A percentile compares a stretch with the other conserved stretches of the same genome.
phyloP scores from a whole-genome alignment of 2,329 filamentous ascomycete species.

The Ascochyta pisi region DNA sequence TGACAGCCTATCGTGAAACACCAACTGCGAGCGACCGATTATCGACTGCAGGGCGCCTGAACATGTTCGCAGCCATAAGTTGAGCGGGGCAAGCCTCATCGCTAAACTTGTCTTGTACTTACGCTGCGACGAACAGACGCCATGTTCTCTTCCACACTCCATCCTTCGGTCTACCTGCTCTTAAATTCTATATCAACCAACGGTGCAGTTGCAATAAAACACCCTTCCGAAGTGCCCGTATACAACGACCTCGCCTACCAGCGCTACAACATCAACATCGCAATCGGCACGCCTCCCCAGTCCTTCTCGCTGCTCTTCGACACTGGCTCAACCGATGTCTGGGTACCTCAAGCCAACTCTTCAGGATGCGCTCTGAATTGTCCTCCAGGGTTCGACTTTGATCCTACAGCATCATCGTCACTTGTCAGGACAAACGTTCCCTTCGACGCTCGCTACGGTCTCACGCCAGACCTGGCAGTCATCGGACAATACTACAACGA shows the following conservation, averaged over 20 bases:
- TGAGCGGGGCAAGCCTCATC: not conserved
- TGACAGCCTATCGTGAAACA: not conserved
- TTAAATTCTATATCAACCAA: not conserved
- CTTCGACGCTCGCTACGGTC: slow-evolving; percentile 21
- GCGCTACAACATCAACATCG: slow-evolving; percentile 18
- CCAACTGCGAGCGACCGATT: not conserved
- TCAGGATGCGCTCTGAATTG: slow-evolving; percentile 20
- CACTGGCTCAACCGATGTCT: slow-evolving; percentile 18
- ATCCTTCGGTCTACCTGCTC: not conserved
- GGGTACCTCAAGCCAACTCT: slow-evolving; percentile 18
- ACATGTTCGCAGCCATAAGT: not conserved
- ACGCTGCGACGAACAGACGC: not conserved
- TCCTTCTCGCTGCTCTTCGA: slow-evolving; percentile 19
- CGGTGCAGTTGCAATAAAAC: not conserved
- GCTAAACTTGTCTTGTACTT: not conserved
- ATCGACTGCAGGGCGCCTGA: not conserved
- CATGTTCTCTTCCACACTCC: not conserved
- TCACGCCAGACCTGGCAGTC: slow-evolving; percentile 21
- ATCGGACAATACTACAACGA: slow-evolving; percentile 24
- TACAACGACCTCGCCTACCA: slow-evolving; percentile 14
- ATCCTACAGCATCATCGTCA: not conserved
- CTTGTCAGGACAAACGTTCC: not conserved
- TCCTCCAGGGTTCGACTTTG: slow-evolving; percentile 9
- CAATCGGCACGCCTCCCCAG: slow-evolving; percentile 20
- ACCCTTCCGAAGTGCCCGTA: not conserved